A percentile compares a stretch with the other conserved stretches of the same genome.
These are phyloP conservation scores for Hyaloscypha finlandica DNA, from an alignment of 495 filamentous ascomycete genomes.

Conservation along the genomic window DNA sequence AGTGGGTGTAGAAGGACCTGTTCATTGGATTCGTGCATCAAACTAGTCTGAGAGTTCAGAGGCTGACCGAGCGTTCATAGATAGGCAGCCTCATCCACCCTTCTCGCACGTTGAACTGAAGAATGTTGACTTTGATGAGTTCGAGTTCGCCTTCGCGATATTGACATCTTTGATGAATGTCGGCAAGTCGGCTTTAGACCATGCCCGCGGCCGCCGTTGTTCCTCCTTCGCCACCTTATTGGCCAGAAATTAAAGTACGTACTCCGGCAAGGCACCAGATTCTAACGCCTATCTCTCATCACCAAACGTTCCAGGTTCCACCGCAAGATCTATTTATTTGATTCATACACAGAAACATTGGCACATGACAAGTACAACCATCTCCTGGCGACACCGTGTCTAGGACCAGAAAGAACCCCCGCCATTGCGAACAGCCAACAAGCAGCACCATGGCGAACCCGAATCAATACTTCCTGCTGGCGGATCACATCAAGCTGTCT, in stretches of 20 bases:
- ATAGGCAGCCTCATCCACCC: background rate
- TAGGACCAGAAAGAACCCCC: background rate
- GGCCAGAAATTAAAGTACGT: background rate
- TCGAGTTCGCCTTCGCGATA: background rate
- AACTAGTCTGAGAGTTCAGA: background rate
- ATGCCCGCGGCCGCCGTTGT: background rate
- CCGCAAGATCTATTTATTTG: background rate
- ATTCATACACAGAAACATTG: background rate
- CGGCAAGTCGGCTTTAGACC: background rate
- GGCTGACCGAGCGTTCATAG: background rate
- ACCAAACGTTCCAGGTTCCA: conserved; percentile 18
- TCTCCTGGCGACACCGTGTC: background rate
- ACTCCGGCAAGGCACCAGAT: background rate
- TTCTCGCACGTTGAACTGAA: background rate
- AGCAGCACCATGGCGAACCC: conserved; percentile 48
- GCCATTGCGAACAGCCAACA: background rate
- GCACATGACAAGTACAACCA: background rate
- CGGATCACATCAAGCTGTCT: conserved; percentile 78
- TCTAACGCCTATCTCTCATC: background rate
- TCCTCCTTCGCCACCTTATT: background rate
- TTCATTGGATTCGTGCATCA: background rate
- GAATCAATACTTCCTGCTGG: conserved; percentile 70
- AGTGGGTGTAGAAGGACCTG: background rate
- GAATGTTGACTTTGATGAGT: background rate
- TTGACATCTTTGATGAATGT: background rate